Evolutionary conservation across 1,139 yeast species (phyloP).

Genomic region (Magnusiomyces sp.): DNA sequence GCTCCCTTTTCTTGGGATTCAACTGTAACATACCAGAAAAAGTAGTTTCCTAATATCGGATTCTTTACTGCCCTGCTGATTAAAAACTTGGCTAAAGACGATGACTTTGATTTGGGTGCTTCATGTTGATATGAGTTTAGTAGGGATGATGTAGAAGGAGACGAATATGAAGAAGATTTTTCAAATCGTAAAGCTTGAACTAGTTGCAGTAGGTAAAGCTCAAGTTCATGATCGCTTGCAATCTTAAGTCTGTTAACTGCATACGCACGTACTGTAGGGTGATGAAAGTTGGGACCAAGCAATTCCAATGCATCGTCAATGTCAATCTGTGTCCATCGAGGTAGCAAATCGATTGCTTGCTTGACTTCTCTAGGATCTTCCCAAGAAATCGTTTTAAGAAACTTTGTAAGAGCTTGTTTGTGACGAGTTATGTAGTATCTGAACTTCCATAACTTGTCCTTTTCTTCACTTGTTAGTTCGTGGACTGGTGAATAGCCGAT

Average conservation of each 20-base stretch:
- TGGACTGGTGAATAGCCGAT: constrained; percentile 76
- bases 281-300: constrained; percentile 61
- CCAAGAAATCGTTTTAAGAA: constrained; percentile 83
- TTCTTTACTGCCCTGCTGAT: constrained; percentile 64
- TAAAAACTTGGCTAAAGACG: constrained; percentile 69
- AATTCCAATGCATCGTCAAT: constrained; percentile 90
- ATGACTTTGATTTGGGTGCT: constrained; percentile 16
- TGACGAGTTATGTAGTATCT: constrained; percentile 76
- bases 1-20: constrained; percentile 64
- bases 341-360: constrained; percentile 59
- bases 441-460: constrained; percentile 85
- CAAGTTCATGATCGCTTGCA: constrained; percentile 73
- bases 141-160: constrained; percentile 16
- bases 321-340: constrained; percentile 67
- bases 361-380: constrained; percentile 71
- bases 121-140: not conserved
- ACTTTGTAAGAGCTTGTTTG: constrained; percentile 70
- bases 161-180: constrained; percentile 40
- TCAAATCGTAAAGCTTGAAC: constrained; percentile 91
- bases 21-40: constrained; percentile 88
- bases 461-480: constrained; percentile 72
- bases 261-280: constrained; percentile 56
- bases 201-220: constrained; percentile 74
- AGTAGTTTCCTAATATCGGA: constrained; percentile 63
- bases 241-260: constrained; percentile 78